phyloP scores from a whole-genome alignment of 2,329 filamentous ascomycete genomes.

The Fusarium burgessii region DNA sequence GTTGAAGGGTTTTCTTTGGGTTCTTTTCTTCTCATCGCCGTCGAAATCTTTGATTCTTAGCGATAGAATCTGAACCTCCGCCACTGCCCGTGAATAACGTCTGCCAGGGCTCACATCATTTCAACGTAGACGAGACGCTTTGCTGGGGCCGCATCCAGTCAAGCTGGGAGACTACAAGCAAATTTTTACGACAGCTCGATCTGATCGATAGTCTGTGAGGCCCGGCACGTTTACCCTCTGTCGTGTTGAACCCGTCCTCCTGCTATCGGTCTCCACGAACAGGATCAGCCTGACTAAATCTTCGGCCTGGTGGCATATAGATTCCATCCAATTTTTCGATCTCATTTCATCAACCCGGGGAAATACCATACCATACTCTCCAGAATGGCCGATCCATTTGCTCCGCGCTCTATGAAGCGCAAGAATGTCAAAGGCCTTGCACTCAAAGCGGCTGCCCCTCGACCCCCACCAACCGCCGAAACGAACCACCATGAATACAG shows the following conservation, averaged over 20 bases:
- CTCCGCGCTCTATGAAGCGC: slow-evolving; percentile 90
- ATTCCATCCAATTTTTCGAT: neutral
- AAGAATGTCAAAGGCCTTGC: slow-evolving; percentile 99
- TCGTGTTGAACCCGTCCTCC: slow-evolving; percentile 10
- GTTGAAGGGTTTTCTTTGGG: slow-evolving; percentile 2
- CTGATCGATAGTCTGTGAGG: slow-evolving; percentile 14
- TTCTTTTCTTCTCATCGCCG: slow-evolving; percentile 20
- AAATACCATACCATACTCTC: slow-evolving; percentile 7
- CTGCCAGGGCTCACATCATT: slow-evolving; percentile 5
- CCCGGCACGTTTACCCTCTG: slow-evolving; percentile 5
- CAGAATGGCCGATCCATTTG: slow-evolving; percentile 72
- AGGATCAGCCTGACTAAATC: slow-evolving; percentile 29
- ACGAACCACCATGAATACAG: slow-evolving; percentile 73
- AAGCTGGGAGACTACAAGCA: slow-evolving; percentile 20
- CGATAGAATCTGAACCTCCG: slow-evolving; percentile 10
- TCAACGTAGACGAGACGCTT: slow-evolving; percentile 21
- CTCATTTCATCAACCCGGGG: slow-evolving; percentile 10
- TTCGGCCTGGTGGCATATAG: slow-evolving; percentile 20
- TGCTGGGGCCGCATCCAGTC: slow-evolving; percentile 1
- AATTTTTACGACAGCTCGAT: slow-evolving; percentile 19
- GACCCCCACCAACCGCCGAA: slow-evolving; percentile 77
- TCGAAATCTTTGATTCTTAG: slow-evolving; percentile 2
- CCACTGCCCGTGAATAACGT: slow-evolving; percentile 20
- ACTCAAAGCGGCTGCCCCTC: slow-evolving; percentile 81
- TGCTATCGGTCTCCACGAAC: slow-evolving; percentile 27